phyloP scores from a whole-genome alignment of 805 yeast species.

The Ogataea trehaloabstinens region DNA sequence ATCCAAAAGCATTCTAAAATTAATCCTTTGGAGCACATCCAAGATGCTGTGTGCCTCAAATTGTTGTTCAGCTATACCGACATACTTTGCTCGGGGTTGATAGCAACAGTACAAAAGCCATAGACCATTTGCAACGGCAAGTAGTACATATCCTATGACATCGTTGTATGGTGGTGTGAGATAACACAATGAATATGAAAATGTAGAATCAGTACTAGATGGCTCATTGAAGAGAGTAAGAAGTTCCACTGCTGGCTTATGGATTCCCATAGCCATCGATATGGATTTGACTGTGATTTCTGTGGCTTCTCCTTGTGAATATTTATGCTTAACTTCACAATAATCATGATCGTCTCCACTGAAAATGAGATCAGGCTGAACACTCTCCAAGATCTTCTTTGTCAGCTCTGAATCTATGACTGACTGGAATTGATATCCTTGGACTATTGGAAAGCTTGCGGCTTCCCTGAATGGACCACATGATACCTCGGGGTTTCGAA shows the following conservation, averaged over 20 bases:
- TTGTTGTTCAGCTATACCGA: constrained; percentile 7
- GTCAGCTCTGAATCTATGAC: constrained; percentile 67
- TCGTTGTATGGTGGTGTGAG: constrained; percentile 45
- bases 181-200: constrained; percentile 43
- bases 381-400: constrained; percentile 50
- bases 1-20: constrained; percentile 5
- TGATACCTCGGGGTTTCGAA: constrained; percentile 59
- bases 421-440: constrained; percentile 88
- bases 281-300: constrained; percentile 88
- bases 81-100: constrained; percentile 3
- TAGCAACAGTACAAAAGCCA: constrained; percentile 11
- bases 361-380: constrained; percentile 69
- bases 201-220: constrained; percentile 7
- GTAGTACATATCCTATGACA: constrained; percentile 35
- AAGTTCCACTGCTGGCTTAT: constrained; percentile 82
- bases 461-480: constrained; percentile 85
- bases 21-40: constrained; percentile 3
- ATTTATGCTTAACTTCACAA: constrained; percentile 41
- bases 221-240: constrained; percentile 47
- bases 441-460: constrained; percentile 60
- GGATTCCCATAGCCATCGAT: constrained; percentile 91
- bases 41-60: neutral
- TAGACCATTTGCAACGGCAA: constrained; percentile 30
- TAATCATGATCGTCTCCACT: constrained; percentile 98
- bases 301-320: constrained; percentile 10